Evolutionary conservation across 805 yeast genomes (phyloP), one percentile per base, ranked within the genome.

Genomic region (Clavispora vitiphila): DNA sequence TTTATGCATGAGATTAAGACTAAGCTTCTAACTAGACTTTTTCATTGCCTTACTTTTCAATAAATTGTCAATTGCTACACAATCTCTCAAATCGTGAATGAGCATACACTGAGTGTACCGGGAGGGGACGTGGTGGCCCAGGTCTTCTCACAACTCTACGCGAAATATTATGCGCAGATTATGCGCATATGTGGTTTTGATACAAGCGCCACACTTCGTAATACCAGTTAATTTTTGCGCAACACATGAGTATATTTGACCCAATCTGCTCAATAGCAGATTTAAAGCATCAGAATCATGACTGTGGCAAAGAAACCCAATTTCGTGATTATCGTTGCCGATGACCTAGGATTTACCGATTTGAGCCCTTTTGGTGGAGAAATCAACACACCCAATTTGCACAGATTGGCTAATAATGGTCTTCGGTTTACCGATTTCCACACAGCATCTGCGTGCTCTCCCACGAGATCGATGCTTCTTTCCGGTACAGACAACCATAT

Each of bases 391-490:
- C 84, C 83, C 1, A 72, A 74, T 44, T 60, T 78, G 14, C 55
- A 69, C 15, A 62, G 51, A 36, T 52, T 78, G 25, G 77, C 80
- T 1, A 30, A 53, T 8, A 52, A 56, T 7, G 83, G 83, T 5
- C 50, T 70, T 16, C 54, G 77, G 35, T 73, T 78, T 49, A 75
- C 81, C 9, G 78, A 78, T 44, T 78, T 79, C 57, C 81, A 79
- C 46, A 74, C 83, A 2, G 83, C 83, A 4, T 70, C 81, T 2
- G 83, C 83, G 1, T 79, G 83, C 49, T 77, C 83, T 2, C 83
- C 84, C 7, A 79, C 83, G 0, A 60, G 83, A 44, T 77, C 83
- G 14, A 78, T 78, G 78, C 63, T 79, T 3, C 57, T 78, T 34
- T 72, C 79, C 2, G 85, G 83, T 4, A 77, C 81, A 4, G 83